phyloP scores from a whole-genome alignment of 352 stramenopile genomes.

The Phytophthora nicotianae region DNA sequence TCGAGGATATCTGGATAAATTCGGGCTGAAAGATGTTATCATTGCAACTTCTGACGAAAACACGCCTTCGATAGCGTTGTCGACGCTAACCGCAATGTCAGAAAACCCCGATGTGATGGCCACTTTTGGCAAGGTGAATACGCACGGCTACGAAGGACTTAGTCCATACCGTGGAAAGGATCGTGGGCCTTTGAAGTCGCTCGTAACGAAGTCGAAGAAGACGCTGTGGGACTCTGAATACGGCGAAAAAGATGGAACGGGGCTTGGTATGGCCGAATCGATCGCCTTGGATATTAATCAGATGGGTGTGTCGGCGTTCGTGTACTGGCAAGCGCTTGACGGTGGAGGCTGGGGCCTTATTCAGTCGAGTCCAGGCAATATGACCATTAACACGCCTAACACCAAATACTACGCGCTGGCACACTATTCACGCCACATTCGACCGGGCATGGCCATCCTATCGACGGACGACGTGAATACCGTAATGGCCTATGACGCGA shows the following conservation, averaged over 20 bases:
- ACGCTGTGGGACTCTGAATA: constrained; percentile 70
- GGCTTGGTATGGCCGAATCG: constrained; percentile 49
- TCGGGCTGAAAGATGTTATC: constrained; percentile 31
- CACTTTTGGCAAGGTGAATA: constrained; percentile 59
- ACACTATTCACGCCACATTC: constrained; percentile 1
- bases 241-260: constrained; percentile 51
- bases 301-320: constrained; percentile 43
- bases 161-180: constrained; percentile 48
- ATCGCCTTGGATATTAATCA: constrained; percentile 2
- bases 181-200: constrained; percentile 38
- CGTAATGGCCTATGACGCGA: constrained; percentile 32
- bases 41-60: constrained; percentile 64
- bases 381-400: not conserved
- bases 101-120: constrained; percentile 27
- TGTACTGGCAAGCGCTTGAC: constrained; percentile 36
- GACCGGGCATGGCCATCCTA: not conserved
- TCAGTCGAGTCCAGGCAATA: not conserved
- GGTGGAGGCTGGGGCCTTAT: not conserved
- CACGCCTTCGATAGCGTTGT: constrained; percentile 41
- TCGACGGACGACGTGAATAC: constrained; percentile 4
- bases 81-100: constrained; percentile 40
- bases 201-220: constrained; percentile 38
- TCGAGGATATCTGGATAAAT: constrained; percentile 40
- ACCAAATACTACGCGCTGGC: constrained; percentile 3
- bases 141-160: constrained; percentile 55